phyloP scores from a whole-genome alignment of 2,329 filamentous ascomycete genomes.

The Phialophora expanda region DNA sequence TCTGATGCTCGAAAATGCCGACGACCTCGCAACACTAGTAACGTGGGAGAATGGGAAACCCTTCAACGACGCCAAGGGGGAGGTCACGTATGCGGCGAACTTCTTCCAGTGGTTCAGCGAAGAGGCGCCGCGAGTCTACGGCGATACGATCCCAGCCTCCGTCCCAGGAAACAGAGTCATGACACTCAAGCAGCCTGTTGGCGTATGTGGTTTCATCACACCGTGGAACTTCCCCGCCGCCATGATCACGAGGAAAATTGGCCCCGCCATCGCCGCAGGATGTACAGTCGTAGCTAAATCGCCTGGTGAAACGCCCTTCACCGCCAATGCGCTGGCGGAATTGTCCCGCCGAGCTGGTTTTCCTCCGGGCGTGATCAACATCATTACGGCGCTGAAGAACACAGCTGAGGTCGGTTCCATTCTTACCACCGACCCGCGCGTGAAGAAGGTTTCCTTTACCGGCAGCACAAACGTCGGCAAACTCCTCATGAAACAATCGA shows the following conservation, averaged over 20 bases:
- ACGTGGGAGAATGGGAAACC: conserved; percentile 75
- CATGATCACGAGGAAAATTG: conserved; percentile 60
- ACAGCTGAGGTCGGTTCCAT: conserved; percentile 77
- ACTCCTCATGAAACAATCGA: conserved; percentile 88
- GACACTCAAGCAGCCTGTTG: conserved; percentile 69
- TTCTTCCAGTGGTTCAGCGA: conserved; percentile 70
- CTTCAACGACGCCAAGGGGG: conserved; percentile 63
- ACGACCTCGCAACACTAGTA: conserved; percentile 69
- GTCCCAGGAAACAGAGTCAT: conserved; percentile 66
- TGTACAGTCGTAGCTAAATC: conserved; percentile 94
- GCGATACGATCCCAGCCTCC: conserved; percentile 66
- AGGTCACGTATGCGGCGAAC: conserved; percentile 62
- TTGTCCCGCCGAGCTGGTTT: conserved; percentile 85
- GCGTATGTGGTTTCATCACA: conserved; percentile 70
- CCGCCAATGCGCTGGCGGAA: conserved; percentile 84
- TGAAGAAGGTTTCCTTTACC: conserved; percentile 94
- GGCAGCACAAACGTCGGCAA: conserved; percentile 71
- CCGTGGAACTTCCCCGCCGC: conserved; percentile 69
- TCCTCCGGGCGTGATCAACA: conserved; percentile 86
- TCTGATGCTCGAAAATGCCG: conserved; percentile 67
- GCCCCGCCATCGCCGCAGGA: conserved; percentile 78
- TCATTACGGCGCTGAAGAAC: conserved; percentile 79
- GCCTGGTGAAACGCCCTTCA: conserved; percentile 90
- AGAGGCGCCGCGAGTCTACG: conserved; percentile 63
- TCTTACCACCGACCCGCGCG: conserved; percentile 74